Conservation (phyloP, 164 flowering plant species). For the Warburgia ugandensis region DNA sequence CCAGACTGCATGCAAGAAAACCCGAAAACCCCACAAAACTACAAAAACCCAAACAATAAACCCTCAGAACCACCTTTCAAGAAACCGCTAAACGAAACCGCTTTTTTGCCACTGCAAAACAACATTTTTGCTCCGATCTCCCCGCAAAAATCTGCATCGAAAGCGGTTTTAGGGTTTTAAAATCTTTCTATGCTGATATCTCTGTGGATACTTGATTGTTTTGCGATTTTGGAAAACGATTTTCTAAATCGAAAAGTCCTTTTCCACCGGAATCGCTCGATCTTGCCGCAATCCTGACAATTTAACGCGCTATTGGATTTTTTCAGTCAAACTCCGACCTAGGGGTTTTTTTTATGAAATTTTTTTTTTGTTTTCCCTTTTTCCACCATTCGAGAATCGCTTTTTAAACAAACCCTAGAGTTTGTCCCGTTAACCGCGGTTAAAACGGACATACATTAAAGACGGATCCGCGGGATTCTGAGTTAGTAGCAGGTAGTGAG, state of each 20-base stretch:
- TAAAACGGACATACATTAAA: background rate
- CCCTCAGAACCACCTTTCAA: slow-evolving; percentile 7
- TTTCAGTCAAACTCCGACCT: slow-evolving; percentile 23
- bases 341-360: slow-evolving; percentile 1
- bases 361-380: slow-evolving; percentile 8
- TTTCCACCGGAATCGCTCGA: slow-evolving; percentile 5
- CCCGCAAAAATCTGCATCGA: slow-evolving; percentile 10
- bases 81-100: background rate
- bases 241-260: slow-evolving; percentile 8
- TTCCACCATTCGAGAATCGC: slow-evolving; percentile 3
- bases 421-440: slow-evolving; percentile 11
- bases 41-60: slow-evolving; percentile 1
- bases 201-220: slow-evolving; percentile 1
- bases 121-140: slow-evolving; percentile 6
- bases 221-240: slow-evolving; percentile 7
- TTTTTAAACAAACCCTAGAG: background rate
- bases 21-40: background rate
- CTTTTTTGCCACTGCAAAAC: background rate
- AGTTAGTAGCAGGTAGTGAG: background rate
- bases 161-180: slow-evolving; percentile 5
- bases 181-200: slow-evolving; percentile 9
- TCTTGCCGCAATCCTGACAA: slow-evolving; percentile 15
- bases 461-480: background rate
- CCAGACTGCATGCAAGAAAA: slow-evolving; percentile 60
- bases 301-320: slow-evolving; percentile 4